Evolutionary conservation across 2,329 filamentous ascomycete species (phyloP).

Genomic region (Cladosporium phlei): DNA sequence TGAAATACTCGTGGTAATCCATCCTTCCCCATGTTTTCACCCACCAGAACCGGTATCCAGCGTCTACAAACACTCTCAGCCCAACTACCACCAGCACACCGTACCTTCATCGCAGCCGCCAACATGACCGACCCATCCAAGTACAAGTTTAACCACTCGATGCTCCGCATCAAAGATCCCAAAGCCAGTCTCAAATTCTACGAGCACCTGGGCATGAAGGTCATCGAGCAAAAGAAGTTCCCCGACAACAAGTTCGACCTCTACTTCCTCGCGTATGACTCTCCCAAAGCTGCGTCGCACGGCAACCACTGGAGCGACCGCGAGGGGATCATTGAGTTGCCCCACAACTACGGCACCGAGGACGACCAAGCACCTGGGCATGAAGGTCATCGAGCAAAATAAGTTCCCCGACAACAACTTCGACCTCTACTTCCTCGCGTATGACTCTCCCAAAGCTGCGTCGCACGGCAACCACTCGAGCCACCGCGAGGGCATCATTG

Average conservation of each 20-base stretch:
- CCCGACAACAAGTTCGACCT: conserved; percentile 89
- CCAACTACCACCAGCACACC: conserved; percentile 16
- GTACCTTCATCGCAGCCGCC: conserved; percentile 32
- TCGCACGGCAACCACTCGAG: conserved; percentile 69
- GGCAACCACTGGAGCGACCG: conserved; percentile 75
- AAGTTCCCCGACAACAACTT: conserved; percentile 85
- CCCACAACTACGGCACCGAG: conserved; percentile 73
- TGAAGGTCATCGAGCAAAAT: conserved; percentile 76
- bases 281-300: conserved; percentile 65
- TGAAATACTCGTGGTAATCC: background rate
- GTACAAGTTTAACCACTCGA: conserved; percentile 62
- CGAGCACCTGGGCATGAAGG: conserved; percentile 80
- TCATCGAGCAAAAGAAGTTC: conserved; percentile 74
- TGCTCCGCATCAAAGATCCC: conserved; percentile 81
- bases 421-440: conserved; percentile 91
- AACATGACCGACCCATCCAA: conserved; percentile 56
- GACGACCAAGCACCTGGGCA: conserved; percentile 81
- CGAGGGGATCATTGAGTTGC: conserved; percentile 73
- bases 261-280: conserved; percentile 91
- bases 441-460: conserved; percentile 70
- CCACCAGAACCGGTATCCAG: background rate
- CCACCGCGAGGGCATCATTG: conserved; percentile 73
- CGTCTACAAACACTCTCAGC: conserved; percentile 16
- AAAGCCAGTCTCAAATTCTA: conserved; percentile 83
- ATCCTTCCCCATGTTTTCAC: conserved; percentile 7